Conservation (phyloP, 129 eudicot genomes). For the Erigeron canadensis region DNA sequence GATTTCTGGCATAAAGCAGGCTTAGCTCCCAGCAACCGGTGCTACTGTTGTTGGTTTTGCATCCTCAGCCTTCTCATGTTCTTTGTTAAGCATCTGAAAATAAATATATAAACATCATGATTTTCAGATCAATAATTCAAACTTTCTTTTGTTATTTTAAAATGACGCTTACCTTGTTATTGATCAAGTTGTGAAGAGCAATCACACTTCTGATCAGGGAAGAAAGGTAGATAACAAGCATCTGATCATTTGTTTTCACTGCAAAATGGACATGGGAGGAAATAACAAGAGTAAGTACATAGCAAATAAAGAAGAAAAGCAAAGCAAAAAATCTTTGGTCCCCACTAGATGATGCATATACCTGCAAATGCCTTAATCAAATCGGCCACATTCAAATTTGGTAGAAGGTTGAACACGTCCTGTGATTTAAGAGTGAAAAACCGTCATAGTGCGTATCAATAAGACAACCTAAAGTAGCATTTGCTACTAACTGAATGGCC, state of each 20-base stretch:
- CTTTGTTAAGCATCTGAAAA: conserved; percentile 96
- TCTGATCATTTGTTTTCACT: conserved; percentile 98
- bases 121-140: background rate
- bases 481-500: background rate
- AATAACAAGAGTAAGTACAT: conserved; percentile 9
- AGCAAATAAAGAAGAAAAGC: conserved; percentile 1
- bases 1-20: background rate
- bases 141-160: background rate
- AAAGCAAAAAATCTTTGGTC: background rate
- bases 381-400: conserved; percentile 85
- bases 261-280: conserved; percentile 22
- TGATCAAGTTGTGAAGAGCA: conserved; percentile 94
- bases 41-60: conserved; percentile 76
- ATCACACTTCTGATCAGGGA: conserved; percentile 93
- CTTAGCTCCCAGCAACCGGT: conserved; percentile 71
- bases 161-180: conserved; percentile 64
- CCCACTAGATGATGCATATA: conserved; percentile 14
- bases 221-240: conserved; percentile 93
- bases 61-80: conserved; percentile 95
- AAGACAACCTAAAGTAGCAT: background rate
- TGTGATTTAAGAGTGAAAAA: conserved; percentile 33
- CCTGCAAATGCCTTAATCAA: conserved; percentile 94
- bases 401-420: conserved; percentile 94
- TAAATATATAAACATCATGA: background rate
- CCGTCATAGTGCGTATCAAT: too few relatives aligned